A percentile compares a stretch with the other conserved stretches of the same genome.
Conservation (phyloP, 2,329 filamentous ascomycete genomes). For the Dactylellina leptospora region DNA sequence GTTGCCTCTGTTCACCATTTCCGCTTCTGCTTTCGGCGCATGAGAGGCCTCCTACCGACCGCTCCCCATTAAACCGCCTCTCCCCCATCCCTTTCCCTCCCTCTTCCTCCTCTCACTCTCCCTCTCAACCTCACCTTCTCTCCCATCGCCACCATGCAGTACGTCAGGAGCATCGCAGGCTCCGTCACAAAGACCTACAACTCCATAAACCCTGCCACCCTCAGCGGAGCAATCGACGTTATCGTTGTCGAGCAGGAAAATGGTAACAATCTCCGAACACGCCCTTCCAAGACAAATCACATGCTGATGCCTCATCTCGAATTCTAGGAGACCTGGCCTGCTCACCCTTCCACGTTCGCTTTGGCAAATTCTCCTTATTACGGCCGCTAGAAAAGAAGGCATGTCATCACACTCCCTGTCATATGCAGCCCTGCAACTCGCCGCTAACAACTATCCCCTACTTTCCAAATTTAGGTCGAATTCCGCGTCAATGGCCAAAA, state of each 20-base stretch:
- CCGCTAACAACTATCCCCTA: conserved; percentile 19
- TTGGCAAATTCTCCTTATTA: conserved; percentile 96
- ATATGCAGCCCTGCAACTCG: conserved; percentile 3
- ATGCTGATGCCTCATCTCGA: conserved; percentile 7
- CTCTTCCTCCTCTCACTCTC: conserved; percentile 5
- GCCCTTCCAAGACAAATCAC: conserved; percentile 10
- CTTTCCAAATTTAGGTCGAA: conserved; percentile 70
- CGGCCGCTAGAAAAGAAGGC: conserved; percentile 95
- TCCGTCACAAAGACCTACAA: conserved; percentile 99
- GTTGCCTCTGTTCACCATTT: conserved; percentile 5
- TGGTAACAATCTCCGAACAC: conserved; percentile 64
- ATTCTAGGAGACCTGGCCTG: conserved; percentile 74
- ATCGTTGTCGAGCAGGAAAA: conserved; percentile 98
- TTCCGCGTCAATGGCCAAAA: conserved; percentile 93
- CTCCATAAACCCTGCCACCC: conserved; percentile 95
- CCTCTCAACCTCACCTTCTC: not conserved
- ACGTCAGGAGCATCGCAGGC: conserved; percentile 76
- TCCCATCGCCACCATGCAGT: conserved; percentile 33
- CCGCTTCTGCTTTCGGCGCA: conserved; percentile 32
- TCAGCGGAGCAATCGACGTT: conserved; percentile 97
- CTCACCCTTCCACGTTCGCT: conserved; percentile 97
- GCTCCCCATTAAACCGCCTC: conserved; percentile 3
- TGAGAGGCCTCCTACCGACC: conserved; percentile 25
- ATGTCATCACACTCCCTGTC: conserved; percentile 39
- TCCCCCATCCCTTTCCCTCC: not conserved